Conservation (phyloP, 2,329 filamentous ascomycete genomes). For the Alternaria dauci region DNA sequence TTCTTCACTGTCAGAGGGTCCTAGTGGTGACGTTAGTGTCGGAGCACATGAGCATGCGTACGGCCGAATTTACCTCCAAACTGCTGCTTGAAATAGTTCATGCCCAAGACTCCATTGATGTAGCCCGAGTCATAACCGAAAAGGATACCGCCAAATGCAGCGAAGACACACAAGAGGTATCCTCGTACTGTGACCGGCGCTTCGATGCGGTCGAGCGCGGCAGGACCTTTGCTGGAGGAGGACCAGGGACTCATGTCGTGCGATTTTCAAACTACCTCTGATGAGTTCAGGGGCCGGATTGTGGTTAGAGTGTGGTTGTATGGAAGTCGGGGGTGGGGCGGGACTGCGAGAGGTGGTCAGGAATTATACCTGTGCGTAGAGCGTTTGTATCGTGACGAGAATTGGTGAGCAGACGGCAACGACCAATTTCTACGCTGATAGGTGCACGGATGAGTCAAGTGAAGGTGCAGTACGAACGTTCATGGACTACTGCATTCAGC, state of each 20-base stretch:
- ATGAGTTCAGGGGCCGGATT: neutral
- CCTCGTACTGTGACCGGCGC: constrained; percentile 59
- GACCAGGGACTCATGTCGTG: constrained; percentile 38
- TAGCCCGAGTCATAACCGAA: constrained; percentile 83
- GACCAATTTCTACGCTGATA: neutral
- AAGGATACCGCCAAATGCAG: constrained; percentile 68
- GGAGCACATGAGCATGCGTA: neutral
- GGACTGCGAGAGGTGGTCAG: neutral
- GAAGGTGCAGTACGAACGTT: neutral
- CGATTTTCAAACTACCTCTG: constrained; percentile 11
- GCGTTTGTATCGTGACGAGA: constrained; percentile 5
- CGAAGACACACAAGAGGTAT: constrained; percentile 57
- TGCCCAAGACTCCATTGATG: constrained; percentile 70
- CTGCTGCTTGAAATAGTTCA: constrained; percentile 49
- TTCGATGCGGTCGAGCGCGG: constrained; percentile 63
- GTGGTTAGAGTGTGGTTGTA: neutral
- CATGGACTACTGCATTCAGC: constrained; percentile 12
- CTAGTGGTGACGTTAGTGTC: constrained; percentile 49
- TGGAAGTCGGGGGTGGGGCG: neutral
- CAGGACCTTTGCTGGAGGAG: constrained; percentile 24
- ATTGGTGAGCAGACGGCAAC: constrained; percentile 9
- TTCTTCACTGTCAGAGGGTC: constrained; percentile 63
- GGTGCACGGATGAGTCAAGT: constrained; percentile 1
- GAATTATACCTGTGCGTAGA: constrained; percentile 9
- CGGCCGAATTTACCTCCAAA: constrained; percentile 50